Percentiles rank a stretch among this genome's conserved stretches.
Conservation (phyloP, 2,329 filamentous ascomycete genomes). For the Aspergillus sp. region DNA sequence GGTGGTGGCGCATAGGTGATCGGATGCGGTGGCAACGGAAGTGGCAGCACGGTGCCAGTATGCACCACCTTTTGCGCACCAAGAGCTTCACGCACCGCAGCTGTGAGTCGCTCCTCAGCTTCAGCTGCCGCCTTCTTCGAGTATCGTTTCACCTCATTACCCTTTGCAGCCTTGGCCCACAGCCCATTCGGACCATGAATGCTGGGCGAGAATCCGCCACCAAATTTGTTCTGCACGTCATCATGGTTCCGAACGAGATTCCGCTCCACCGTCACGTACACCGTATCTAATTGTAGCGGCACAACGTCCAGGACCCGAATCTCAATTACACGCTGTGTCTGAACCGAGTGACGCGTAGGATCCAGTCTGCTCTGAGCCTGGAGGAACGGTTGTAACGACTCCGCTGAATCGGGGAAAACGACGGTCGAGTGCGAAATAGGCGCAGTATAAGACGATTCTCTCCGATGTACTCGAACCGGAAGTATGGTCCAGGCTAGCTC, state of each 20-base stretch:
- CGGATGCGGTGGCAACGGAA: slow-evolving; percentile 70
- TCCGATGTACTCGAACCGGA: slow-evolving; percentile 55
- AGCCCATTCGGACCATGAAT: slow-evolving; percentile 34
- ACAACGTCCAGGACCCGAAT: slow-evolving; percentile 75
- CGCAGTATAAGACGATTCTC: slow-evolving; percentile 45
- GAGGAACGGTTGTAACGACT: slow-evolving; percentile 73
- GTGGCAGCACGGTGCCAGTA: slow-evolving; percentile 70
- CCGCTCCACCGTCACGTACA: slow-evolving; percentile 80
- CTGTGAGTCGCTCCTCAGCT: slow-evolving; percentile 54
- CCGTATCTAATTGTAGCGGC: slow-evolving; percentile 71
- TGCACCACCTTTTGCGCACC: slow-evolving; percentile 70
- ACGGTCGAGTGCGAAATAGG: slow-evolving; percentile 69
- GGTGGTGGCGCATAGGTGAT: slow-evolving; percentile 79
- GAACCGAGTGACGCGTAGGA: slow-evolving; percentile 65
- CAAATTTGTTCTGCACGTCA: slow-evolving; percentile 76
- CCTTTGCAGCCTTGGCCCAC: slow-evolving; percentile 28
- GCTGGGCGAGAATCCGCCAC: slow-evolving; percentile 49
- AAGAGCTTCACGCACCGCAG: slow-evolving; percentile 67
- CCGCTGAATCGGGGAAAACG: slow-evolving; percentile 65
- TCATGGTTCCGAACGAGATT: slow-evolving; percentile 73
- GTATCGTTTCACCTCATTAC: slow-evolving; percentile 23
- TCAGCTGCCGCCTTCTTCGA: slow-evolving; percentile 30
- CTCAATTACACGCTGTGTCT: slow-evolving; percentile 71
- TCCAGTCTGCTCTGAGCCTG: slow-evolving; percentile 64
- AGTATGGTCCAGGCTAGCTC: slow-evolving; percentile 77